These are phyloP conservation scores for Sideroxylon spinosum DNA, from an alignment of 179 eudicot genomes.

Conservation along the genomic window DNA sequence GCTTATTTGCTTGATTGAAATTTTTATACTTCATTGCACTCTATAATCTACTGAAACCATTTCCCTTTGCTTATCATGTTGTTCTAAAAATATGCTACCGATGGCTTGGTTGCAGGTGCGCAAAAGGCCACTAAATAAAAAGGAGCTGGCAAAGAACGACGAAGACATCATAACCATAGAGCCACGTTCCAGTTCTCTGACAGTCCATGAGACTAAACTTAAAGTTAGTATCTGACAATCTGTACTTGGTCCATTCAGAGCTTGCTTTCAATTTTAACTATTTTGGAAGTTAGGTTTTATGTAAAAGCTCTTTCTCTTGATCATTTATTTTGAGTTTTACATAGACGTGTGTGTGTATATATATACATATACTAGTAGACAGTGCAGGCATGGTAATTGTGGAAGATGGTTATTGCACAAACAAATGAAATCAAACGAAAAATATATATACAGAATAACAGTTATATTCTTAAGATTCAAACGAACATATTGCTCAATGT, in stretches of 20 bases:
- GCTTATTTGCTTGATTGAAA: neutral
- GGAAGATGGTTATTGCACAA: no score
- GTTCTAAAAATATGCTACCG: neutral
- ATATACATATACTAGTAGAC: no score
- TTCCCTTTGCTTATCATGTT: neutral
- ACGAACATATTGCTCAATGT: no score
- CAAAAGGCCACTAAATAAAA: constrained; percentile 92
- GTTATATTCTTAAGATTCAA: no score
- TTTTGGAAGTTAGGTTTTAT: neutral
- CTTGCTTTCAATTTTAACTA: constrained; percentile 5
- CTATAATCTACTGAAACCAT: neutral
- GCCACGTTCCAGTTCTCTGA: constrained; percentile 55
- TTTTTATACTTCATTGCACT: neutral
- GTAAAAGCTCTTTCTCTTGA: neutral
- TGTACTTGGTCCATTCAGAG: neutral
- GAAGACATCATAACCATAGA: constrained; percentile 77
- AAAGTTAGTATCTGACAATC: constrained; percentile 52
- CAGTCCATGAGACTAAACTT: constrained; percentile 94
- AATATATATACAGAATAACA: no score
- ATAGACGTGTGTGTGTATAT: no score
- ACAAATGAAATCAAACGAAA: no score
- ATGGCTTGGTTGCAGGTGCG: constrained; percentile 64
- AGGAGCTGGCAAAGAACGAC: constrained; percentile 83
- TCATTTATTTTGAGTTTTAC: neutral
- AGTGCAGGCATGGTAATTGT: no score